phyloP scores from a whole-genome alignment of 805 yeast genomes.

The Hanseniaspora vineae region DNA sequence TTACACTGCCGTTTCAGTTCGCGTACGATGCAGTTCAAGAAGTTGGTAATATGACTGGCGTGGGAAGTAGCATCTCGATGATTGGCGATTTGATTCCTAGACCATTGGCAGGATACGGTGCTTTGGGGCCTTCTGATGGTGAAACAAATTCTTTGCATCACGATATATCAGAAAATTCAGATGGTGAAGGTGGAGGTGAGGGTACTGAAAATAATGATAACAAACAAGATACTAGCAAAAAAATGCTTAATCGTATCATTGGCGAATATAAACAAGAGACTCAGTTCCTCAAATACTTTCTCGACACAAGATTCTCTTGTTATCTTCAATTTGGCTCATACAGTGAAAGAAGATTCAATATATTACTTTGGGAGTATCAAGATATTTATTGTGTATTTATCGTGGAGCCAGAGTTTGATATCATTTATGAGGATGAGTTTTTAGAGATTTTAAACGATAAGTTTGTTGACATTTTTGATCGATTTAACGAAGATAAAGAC shows the following conservation, averaged over 20 bases:
- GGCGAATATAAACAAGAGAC: neutral
- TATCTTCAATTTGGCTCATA: neutral
- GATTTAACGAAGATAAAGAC: neutral
- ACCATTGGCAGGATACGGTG: neutral
- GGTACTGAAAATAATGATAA: neutral
- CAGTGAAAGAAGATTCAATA: conserved; percentile 8
- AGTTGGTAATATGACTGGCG: conserved; percentile 22
- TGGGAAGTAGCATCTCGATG: conserved; percentile 19
- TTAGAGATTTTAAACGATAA: conserved; percentile 14
- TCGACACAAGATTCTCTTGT: neutral
- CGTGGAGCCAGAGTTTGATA: conserved; percentile 13
- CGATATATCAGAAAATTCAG: neutral
- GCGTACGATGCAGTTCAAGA: conserved; percentile 25
- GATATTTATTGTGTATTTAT: conserved; percentile 16
- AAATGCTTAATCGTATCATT: neutral
- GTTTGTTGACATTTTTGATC: neutral
- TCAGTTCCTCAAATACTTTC: neutral
- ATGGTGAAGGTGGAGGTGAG: neutral
- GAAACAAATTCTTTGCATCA: neutral
- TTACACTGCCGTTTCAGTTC: conserved; percentile 20
- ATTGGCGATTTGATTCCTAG: conserved; percentile 18
- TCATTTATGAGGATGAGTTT: conserved; percentile 18
- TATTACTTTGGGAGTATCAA: conserved; percentile 21
- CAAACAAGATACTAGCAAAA: conserved; percentile 7
- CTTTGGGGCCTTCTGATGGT: neutral